phyloP scores from a whole-genome alignment of 768 basidiomycete genomes.

The Serendipita indica region DNA sequence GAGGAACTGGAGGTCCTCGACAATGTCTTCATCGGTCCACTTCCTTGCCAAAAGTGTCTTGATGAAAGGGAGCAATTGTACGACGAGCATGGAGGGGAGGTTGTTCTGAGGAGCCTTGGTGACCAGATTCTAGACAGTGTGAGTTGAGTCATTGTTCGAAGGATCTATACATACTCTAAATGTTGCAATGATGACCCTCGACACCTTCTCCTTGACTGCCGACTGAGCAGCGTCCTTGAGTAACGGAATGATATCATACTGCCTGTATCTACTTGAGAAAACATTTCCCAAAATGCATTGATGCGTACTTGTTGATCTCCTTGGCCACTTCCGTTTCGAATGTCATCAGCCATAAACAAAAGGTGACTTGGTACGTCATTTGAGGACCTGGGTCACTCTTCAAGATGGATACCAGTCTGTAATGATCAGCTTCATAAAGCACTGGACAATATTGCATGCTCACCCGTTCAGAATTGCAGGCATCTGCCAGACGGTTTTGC shows the following conservation, averaged over 20 bases:
- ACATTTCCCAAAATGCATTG: not conserved
- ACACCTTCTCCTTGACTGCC: constrained; percentile 94
- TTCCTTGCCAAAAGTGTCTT: constrained; percentile 74
- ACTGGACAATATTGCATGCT: constrained; percentile 15
- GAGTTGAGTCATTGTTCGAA: not conserved
- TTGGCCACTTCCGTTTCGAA: constrained; percentile 79
- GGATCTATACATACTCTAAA: constrained; percentile 44
- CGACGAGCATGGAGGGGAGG: constrained; percentile 83
- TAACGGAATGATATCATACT: constrained; percentile 76
- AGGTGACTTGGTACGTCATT: constrained; percentile 87
- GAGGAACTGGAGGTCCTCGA: constrained; percentile 82
- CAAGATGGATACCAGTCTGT: constrained; percentile 69
- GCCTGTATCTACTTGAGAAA: constrained; percentile 32
- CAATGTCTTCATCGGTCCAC: constrained; percentile 89
- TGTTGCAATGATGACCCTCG: constrained; percentile 82
- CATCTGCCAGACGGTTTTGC: constrained; percentile 67
- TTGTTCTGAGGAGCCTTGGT: constrained; percentile 75
- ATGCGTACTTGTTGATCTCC: constrained; percentile 66
- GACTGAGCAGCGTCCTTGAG: constrained; percentile 71
- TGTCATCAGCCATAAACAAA: constrained; percentile 87
- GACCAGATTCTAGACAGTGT: constrained; percentile 59
- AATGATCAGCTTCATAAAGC: not conserved
- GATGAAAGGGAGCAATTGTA: constrained; percentile 70
- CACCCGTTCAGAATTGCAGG: constrained; percentile 57
- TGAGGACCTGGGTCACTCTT: constrained; percentile 74